phyloP scores from a whole-genome alignment of 2,329 filamentous ascomycete genomes.

The Thelonectria discophora region DNA sequence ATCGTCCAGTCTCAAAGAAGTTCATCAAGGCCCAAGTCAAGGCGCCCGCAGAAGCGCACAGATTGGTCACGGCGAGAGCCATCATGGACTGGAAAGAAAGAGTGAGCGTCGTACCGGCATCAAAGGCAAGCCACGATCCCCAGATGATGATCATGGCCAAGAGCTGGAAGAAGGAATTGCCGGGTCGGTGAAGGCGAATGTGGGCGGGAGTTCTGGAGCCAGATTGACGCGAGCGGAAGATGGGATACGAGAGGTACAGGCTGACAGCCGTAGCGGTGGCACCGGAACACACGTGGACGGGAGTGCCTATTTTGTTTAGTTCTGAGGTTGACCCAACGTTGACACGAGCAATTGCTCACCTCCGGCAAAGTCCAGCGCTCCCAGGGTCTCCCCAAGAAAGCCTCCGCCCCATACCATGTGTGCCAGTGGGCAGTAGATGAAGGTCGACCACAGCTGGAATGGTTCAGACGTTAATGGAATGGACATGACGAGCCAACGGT shows the following conservation, averaged over 20 bases:
- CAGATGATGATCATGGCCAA: conserved; percentile 31
- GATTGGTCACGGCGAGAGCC: conserved; percentile 30
- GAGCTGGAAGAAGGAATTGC: conserved; percentile 30
- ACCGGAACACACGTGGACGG: conserved; percentile 29
- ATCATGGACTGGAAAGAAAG: conserved; percentile 32
- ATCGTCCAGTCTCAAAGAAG: conserved; percentile 38
- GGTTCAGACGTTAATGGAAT: not conserved
- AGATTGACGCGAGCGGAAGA: conserved; percentile 27
- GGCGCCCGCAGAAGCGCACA: conserved; percentile 26
- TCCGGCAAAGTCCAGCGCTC: conserved; percentile 30
- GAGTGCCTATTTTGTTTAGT: conserved; percentile 19
- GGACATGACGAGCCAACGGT: not conserved
- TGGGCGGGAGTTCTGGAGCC: conserved; percentile 22
- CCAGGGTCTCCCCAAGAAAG: conserved; percentile 27
- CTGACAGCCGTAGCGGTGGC: conserved; percentile 29
- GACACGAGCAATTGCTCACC: conserved; percentile 10
- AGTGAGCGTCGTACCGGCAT: conserved; percentile 28
- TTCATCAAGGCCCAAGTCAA: conserved; percentile 28
- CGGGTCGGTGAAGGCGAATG: conserved; percentile 27
- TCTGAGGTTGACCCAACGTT: not conserved
- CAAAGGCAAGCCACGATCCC: conserved; percentile 32
- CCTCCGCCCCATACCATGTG: conserved; percentile 34
- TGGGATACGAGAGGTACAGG: conserved; percentile 30
- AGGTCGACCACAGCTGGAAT: conserved; percentile 26
- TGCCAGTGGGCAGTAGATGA: conserved; percentile 31